Percentiles rank a stretch among this genome's conserved stretches.
Evolutionary conservation across 805 yeast genomes (phyloP).

Genomic region (Henningerozyma blattae): DNA sequence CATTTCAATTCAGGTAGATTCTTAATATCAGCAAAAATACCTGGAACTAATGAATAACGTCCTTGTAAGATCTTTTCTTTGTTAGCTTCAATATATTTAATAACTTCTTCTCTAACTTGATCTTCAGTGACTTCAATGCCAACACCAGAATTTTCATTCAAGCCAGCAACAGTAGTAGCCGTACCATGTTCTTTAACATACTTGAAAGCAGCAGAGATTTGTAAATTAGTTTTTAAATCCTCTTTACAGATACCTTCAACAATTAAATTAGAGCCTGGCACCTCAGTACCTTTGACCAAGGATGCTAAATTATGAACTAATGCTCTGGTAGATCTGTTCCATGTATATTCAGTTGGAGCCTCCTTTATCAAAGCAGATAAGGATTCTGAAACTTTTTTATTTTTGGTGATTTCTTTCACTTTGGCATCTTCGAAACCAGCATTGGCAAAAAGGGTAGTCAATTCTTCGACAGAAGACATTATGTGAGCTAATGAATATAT

Average conservation of each 20-base stretch:
- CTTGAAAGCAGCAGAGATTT: slow-evolving; percentile 70
- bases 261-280: slow-evolving; percentile 31
- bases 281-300: slow-evolving; percentile 43
- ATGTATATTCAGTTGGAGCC: slow-evolving; percentile 20
- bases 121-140: slow-evolving; percentile 63
- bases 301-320: slow-evolving; percentile 71
- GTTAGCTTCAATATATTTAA: slow-evolving; percentile 45
- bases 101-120: slow-evolving; percentile 48
- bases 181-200: slow-evolving; percentile 47
- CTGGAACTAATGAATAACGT: slow-evolving; percentile 72
- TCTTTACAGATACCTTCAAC: slow-evolving; percentile 53
- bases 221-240: slow-evolving; percentile 53
- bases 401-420: slow-evolving; percentile 69
- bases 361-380: slow-evolving; percentile 47
- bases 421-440: slow-evolving; percentile 65
- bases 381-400: slow-evolving; percentile 70
- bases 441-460: slow-evolving; percentile 23
- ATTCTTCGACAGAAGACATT: slow-evolving; percentile 26
- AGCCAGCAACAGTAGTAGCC: slow-evolving; percentile 33
- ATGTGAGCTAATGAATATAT: too few relatives aligned
- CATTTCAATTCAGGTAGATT: slow-evolving; percentile 67
- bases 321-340: slow-evolving; percentile 50
- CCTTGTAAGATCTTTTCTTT: slow-evolving; percentile 50
- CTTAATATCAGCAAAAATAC: slow-evolving; percentile 66
- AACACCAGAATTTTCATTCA: slow-evolving; percentile 65